A percentile compares a stretch with the other conserved stretches of the same genome.
Evolutionary conservation across 805 yeast genomes (phyloP).

Genomic region (Candida qinlingensis): DNA sequence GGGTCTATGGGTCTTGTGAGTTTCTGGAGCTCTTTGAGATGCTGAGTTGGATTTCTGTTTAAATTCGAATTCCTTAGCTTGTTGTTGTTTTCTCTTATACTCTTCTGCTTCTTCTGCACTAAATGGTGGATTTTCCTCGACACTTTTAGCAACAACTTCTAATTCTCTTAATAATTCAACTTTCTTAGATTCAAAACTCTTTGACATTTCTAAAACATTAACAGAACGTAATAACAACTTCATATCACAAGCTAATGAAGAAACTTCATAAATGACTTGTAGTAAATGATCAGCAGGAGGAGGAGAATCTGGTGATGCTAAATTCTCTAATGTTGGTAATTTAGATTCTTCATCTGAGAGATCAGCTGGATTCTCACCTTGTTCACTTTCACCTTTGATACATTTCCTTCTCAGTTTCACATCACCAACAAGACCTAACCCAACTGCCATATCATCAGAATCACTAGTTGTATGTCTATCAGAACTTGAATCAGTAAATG

Average conservation of each 20-base stretch:
- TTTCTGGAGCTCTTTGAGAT: too few species aligned
- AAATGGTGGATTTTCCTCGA: neutral
- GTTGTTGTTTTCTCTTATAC: neutral
- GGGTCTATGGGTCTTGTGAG: too few species aligned
- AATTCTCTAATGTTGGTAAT: conserved; percentile 47
- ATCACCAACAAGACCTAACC: conserved; percentile 20
- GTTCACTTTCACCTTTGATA: conserved; percentile 19
- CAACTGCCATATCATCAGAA: conserved; percentile 24
- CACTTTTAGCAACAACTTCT: conserved; percentile 6
- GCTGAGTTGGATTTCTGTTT: too few species aligned
- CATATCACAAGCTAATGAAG: conserved; percentile 57
- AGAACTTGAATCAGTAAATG: conserved; percentile 9
- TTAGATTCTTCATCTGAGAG: conserved; percentile 2
- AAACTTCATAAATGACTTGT: conserved; percentile 56
- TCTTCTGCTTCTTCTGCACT: neutral
- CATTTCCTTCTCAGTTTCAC: conserved; percentile 6
- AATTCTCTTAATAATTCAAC: conserved; percentile 15
- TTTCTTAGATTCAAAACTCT: conserved; percentile 30
- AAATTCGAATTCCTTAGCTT: too few species aligned
- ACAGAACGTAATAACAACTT: conserved; percentile 54
- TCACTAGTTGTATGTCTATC: conserved; percentile 22
- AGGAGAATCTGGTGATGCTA: conserved; percentile 50
- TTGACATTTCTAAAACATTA: conserved; percentile 48
- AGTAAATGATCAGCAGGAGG: conserved; percentile 52
- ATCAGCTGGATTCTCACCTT: conserved; percentile 20